Evolutionary conservation across 768 basidiomycete genomes (phyloP), one percentile per base, ranked within the genome.

Genomic region (Mrakia gelida): DNA sequence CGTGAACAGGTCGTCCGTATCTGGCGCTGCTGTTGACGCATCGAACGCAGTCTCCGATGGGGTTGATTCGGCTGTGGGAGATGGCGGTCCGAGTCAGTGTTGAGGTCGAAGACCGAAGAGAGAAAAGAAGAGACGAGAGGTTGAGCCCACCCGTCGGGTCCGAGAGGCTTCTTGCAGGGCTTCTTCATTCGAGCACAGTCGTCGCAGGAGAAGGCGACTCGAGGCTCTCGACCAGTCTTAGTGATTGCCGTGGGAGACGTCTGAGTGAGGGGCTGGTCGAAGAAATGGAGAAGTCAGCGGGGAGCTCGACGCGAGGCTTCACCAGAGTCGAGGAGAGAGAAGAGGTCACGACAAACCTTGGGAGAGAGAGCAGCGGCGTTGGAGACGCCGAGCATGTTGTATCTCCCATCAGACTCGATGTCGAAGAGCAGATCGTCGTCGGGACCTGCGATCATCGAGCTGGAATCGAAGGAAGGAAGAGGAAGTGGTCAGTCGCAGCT

Each of bases 171-270:
- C 38, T 43, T 41, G 67, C 67, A 70, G 5, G 67, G 67, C 41
- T 70, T 70, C 67, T 70, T 70, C 67, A 70, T 70, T 18, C 41
- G 45, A 38, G 67, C 67, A 30, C 67, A 70, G 23, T 34, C 67
- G 41, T 70, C 67, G 38, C 67, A 70, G 34, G 67, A 70, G 38
- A 70, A 70, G 10, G 67, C 67, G 10, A 70, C 67, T 70, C 67
- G 34, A 0, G 67, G 67, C 26, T 70, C 67, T 70, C 38, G 41
- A 43, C 23, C 38, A 38, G 18, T n/a, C 26, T 34, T 26, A 18
- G 23, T 18, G 34, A 2, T 70, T 2, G 23, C 5, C 26, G 16
- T 26, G 21, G 67, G 23, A n/a, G 67, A 45, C 8, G 41, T 43
- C 41, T 70, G 34, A 9, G 5, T 23, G 26, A 41, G 9, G 6